Conservation (phyloP, 2,329 filamentous ascomycete genomes). For the Emmonsia crescens region DNA sequence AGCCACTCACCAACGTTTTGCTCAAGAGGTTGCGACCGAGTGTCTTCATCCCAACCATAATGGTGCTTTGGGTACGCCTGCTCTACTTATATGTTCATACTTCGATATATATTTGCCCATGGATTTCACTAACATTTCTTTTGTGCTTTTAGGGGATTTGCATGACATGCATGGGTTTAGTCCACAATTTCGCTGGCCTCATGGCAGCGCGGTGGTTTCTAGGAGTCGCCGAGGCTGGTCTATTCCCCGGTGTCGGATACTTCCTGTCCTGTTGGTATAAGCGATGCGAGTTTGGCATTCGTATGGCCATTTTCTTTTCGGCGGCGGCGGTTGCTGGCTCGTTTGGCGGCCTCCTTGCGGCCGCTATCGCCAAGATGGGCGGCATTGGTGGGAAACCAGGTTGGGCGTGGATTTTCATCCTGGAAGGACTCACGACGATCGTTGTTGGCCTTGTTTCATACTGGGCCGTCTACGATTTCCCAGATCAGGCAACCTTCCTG, state of each 20-base stretch:
- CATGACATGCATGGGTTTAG: slow-evolving; percentile 37
- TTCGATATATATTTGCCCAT: not conserved
- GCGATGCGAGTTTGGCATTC: slow-evolving; percentile 60
- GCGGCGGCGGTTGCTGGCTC: slow-evolving; percentile 67
- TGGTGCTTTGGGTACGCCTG: slow-evolving; percentile 24
- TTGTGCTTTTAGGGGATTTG: slow-evolving; percentile 27
- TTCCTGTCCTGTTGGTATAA: slow-evolving; percentile 52
- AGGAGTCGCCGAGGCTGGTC: slow-evolving; percentile 23
- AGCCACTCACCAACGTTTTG: slow-evolving; percentile 35
- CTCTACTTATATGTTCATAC: not conserved
- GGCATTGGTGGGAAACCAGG: slow-evolving; percentile 49
- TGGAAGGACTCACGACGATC: slow-evolving; percentile 40
- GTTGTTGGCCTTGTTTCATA: slow-evolving; percentile 45
- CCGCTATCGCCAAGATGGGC: slow-evolving; percentile 76
- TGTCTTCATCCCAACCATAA: slow-evolving; percentile 43
- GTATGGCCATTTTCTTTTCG: slow-evolving; percentile 68
- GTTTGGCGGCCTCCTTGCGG: slow-evolving; percentile 71
- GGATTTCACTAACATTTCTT: not conserved
- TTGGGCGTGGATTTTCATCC: slow-evolving; percentile 74
- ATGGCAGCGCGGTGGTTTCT: slow-evolving; percentile 40
- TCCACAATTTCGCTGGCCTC: slow-evolving; percentile 37
- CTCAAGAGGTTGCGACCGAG: slow-evolving; percentile 40
- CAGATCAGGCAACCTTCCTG: slow-evolving; percentile 64
- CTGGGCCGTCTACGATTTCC: slow-evolving; percentile 76
- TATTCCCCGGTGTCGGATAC: slow-evolving; percentile 20